A percentile compares a stretch with the other conserved stretches of the same genome.
These are phyloP conservation scores for Spiraea crenata DNA, from an alignment of 331 rosid genomes.

Conservation along the genomic window DNA sequence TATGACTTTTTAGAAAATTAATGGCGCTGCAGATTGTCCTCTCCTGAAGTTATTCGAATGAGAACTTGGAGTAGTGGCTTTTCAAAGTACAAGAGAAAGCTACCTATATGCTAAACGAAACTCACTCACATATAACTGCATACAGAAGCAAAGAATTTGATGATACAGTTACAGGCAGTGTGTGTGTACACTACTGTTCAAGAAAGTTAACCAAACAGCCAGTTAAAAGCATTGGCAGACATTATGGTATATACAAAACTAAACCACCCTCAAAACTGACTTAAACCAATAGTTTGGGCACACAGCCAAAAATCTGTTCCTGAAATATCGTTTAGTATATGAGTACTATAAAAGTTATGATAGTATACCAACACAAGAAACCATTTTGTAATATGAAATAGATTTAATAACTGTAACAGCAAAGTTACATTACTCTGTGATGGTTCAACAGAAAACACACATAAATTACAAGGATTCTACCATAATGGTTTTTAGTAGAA, in stretches of 20 bases:
- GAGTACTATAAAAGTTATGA: neutral
- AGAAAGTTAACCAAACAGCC: too few relatives aligned
- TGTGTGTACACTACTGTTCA: too few relatives aligned
- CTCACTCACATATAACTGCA: neutral
- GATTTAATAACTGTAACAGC: neutral
- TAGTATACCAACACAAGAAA: too few relatives aligned
- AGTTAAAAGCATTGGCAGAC: too few relatives aligned
- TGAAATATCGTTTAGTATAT: neutral
- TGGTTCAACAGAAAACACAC: conserved; percentile 1
- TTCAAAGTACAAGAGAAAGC: conserved; percentile 2
- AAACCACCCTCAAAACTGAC: neutral
- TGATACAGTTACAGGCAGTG: neutral
- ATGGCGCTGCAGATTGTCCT: neutral
- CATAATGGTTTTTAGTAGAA: conserved; percentile 13
- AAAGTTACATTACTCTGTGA: neutral
- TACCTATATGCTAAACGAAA: neutral
- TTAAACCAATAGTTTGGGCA: neutral
- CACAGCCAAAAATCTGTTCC: neutral
- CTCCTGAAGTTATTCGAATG: neutral
- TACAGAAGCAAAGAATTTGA: conserved; percentile 1
- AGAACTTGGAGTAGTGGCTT: neutral
- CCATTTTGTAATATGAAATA: neutral
- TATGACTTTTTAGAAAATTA: neutral
- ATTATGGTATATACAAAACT: neutral
- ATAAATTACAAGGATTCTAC: conserved; percentile 2